Base-by-base conservation (phyloP, 805 yeast genomes). In the Candida suzukii region DNA sequence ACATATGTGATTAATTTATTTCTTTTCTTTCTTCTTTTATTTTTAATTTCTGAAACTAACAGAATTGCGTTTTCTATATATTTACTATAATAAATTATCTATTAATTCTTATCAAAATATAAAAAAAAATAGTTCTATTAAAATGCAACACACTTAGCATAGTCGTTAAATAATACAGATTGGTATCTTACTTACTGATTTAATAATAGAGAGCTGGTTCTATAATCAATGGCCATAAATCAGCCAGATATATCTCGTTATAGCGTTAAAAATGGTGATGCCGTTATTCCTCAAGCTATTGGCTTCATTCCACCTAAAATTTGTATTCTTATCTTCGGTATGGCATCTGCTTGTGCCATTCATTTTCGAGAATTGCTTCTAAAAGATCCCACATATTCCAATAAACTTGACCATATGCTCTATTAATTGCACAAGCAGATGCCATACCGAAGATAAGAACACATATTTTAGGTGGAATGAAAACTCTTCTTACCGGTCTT, bases 351-450 rank as follows among this genome's bases (percentile, higher is more conserved):
- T 11, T 41, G 29, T 41, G 29, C 60, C 60, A 57, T 33, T 53
- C 54, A 35, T 53, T 39, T 27, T 57, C 60, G 10, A 54, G 40
- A 31, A 57, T 56, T 13, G 57, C 60, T 13, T 43, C 39, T 29
- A 53, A 33, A 28, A 56, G 42, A 25, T 51, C 60, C 60, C 60
- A 57, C 51, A 51, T 52, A 32, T 48, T 56, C 61, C 61, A 57
- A 40, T 57, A 57, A 2, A 50, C 46, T 5, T 33, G 41, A 18
- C 60, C 53, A 29, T 50, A 50, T 1, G 45, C 52, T 37, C 51
- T 48, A 17, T 42, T 38, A 19, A 47, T 38, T 6, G 54, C 44
- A 40, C 43, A 39, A n/a, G 44, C 42, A n/a, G 48, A 26, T 3
- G 46, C 52, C 54, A 50, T 50, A 21, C 54, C 52, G 24, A 50